Evolutionary conservation across 1,284 basidiomycete genomes (phyloP).

Genomic region (Xanthoconium separans): DNA sequence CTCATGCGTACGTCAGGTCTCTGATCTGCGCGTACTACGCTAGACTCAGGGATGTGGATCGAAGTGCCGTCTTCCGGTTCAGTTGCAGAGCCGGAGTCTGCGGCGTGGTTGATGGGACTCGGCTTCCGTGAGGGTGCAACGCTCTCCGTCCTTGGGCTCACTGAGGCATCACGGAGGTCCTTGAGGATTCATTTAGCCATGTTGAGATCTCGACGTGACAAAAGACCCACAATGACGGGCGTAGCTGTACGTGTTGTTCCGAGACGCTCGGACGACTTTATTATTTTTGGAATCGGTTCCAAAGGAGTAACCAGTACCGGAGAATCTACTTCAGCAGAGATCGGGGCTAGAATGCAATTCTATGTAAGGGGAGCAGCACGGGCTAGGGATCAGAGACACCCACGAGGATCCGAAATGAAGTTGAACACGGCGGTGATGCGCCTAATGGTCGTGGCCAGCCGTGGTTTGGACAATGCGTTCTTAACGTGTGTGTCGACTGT

Average conservation of each 20-base stretch:
- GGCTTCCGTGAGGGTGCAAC: constrained; percentile 6
- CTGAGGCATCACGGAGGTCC: constrained; percentile 12
- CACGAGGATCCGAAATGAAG: constrained; percentile 61
- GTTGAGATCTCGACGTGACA: not conserved
- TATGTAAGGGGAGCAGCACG: constrained; percentile 12
- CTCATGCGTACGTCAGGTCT: constrained; percentile 20
- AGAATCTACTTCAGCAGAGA: constrained; percentile 41
- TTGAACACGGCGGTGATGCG: constrained; percentile 71
- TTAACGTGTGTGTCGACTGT: constrained; percentile 68
- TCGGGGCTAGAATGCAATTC: constrained; percentile 36
- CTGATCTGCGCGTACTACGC: constrained; percentile 7
- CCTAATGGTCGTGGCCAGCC: constrained; percentile 59
- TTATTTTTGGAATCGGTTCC: constrained; percentile 17
- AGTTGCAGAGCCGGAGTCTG: constrained; percentile 46
- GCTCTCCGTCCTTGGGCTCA: constrained; percentile 6
- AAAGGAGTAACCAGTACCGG: constrained; percentile 34
- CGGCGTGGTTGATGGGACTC: constrained; percentile 20
- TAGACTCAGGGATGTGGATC: constrained; percentile 1
- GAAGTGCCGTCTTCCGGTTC: constrained; percentile 43
- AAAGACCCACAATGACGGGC: constrained; percentile 18
- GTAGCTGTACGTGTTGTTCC: constrained; percentile 2
- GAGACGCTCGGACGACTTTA: constrained; percentile 7
- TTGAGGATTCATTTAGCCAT: constrained; percentile 15
- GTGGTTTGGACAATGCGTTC: constrained; percentile 65
- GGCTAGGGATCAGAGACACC: constrained; percentile 29